Percentiles rank a stretch among this genome's conserved stretches.
Evolutionary conservation across 495 filamentous ascomycete genomes (phyloP).

Genomic region (Eremomyces bilateralis): DNA sequence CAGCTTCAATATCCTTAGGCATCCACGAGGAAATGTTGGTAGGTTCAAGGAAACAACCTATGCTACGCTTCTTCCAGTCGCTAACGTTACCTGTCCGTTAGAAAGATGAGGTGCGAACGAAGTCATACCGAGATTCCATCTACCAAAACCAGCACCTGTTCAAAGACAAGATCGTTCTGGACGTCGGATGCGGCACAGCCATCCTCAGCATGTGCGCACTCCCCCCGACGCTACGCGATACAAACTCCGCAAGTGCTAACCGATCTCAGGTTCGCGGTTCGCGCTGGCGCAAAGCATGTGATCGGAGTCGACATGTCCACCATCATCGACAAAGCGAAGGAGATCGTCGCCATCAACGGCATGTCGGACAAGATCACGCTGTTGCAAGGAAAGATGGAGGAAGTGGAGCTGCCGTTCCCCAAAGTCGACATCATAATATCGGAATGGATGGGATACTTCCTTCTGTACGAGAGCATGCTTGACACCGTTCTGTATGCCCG

Average conservation of each 20-base stretch:
- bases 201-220: conserved; percentile 60
- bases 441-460: conserved; percentile 99
- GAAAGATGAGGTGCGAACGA: conserved; percentile 97
- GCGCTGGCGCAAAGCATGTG: conserved; percentile 81
- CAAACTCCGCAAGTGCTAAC: conserved; percentile 1
- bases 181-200: conserved; percentile 90
- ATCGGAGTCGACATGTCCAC: conserved; percentile 94
- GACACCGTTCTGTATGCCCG: conserved; percentile 88
- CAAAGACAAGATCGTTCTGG: conserved; percentile 91
- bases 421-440: conserved; percentile 97
- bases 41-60: conserved; percentile 20
- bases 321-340: conserved; percentile 83
- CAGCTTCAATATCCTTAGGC: too few relatives aligned
- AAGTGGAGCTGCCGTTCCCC: conserved; percentile 65
- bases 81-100: conserved; percentile 15
- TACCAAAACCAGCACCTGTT: conserved; percentile 90
- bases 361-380: conserved; percentile 71
- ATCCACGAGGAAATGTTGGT: conserved; percentile 98
- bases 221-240: conserved; percentile 1
- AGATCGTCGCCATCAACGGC: conserved; percentile 74
- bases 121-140: conserved; percentile 89
- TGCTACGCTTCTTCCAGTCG: neutral
- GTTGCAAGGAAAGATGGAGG: conserved; percentile 90
- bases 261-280: conserved; percentile 69
- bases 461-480: conserved; percentile 96